These are phyloP conservation scores for Melocanna baccifera DNA, from an alignment of 176 grass and related monocot species.

Conservation along the genomic window DNA sequence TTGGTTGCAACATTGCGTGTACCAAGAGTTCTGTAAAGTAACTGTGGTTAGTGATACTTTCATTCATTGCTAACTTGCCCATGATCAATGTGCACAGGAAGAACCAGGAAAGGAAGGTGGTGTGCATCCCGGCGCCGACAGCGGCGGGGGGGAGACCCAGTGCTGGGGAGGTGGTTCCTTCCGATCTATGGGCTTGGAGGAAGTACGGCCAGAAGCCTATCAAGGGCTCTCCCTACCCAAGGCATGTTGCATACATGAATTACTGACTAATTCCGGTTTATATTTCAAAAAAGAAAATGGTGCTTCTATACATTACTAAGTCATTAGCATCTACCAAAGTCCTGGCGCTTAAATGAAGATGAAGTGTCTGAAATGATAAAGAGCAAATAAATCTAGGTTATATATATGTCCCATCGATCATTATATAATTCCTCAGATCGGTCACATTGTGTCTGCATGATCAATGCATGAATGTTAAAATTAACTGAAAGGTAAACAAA, in stretches of 20 bases:
- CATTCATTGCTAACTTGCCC: not conserved
- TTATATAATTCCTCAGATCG: slow-evolving; percentile 16
- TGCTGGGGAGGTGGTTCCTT: slow-evolving; percentile 71
- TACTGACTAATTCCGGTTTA: not conserved
- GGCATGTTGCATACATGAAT: slow-evolving; percentile 40
- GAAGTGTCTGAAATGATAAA: slow-evolving; percentile 6
- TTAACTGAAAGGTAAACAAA: slow-evolving; percentile 26
- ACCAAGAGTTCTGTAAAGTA: not conserved
- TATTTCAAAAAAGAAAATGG: not conserved
- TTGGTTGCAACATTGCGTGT: not conserved
- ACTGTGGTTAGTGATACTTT: not conserved
- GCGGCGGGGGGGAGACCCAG: slow-evolving; percentile 47
- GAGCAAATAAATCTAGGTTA: not conserved
- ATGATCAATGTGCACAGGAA: slow-evolving; percentile 46
- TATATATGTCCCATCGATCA: not conserved
- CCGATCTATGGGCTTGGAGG: slow-evolving; percentile 99
- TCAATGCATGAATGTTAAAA: slow-evolving; percentile 21
- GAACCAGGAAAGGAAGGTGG: slow-evolving; percentile 87
- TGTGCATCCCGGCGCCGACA: slow-evolving; percentile 84
- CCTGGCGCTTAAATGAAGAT: not conserved
- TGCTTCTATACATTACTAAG: not conserved
- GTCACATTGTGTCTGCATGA: slow-evolving; percentile 18
- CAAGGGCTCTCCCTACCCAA: slow-evolving; percentile 95
- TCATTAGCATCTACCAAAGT: not conserved
- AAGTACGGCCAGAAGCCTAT: slow-evolving; percentile 99